phyloP scores from a whole-genome alignment of 495 filamentous ascomycete genomes.

The Daldinia concentrica region DNA sequence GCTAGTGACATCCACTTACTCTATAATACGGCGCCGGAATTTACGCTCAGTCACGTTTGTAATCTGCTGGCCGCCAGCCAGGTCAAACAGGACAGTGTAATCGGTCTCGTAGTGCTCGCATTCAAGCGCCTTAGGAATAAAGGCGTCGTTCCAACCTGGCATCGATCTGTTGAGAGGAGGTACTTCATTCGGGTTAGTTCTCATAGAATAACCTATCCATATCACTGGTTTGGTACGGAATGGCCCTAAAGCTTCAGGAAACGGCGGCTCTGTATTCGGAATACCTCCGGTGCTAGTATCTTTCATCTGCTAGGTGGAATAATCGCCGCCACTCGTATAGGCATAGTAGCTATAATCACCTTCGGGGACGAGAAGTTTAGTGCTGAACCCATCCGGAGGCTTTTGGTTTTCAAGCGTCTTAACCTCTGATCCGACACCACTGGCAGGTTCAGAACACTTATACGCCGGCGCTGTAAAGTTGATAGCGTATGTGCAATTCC shows the following conservation, averaged over 20 bases:
- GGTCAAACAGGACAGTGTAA: not conserved
- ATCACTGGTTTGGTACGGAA: conserved; percentile 53
- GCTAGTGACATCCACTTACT: not conserved
- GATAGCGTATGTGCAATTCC: conserved; percentile 49
- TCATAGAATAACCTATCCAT: conserved; percentile 49
- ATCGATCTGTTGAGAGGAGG: conserved; percentile 35
- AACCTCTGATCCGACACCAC: conserved; percentile 44
- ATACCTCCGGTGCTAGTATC: not conserved
- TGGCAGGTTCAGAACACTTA: conserved; percentile 50
- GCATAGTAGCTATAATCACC: conserved; percentile 50
- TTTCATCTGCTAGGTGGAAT: conserved; percentile 28
- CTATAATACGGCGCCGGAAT: not conserved
- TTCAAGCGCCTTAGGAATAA: conserved; percentile 50
- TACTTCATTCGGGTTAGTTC: conserved; percentile 35
- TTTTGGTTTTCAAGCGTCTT: conserved; percentile 42
- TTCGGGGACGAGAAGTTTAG: conserved; percentile 46
- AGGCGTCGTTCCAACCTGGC: conserved; percentile 43
- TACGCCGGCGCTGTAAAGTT: conserved; percentile 48
- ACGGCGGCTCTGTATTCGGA: conserved; percentile 35
- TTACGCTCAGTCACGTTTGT: not conserved
- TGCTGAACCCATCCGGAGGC: conserved; percentile 39
- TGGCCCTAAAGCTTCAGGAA: conserved; percentile 47
- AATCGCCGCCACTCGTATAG: conserved; percentile 49
- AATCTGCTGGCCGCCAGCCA: not conserved
- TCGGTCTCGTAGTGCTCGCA: conserved; percentile 53